Evolutionary conservation across 495 filamentous ascomycete genomes (phyloP).

Genomic region (Xylaria castorea): DNA sequence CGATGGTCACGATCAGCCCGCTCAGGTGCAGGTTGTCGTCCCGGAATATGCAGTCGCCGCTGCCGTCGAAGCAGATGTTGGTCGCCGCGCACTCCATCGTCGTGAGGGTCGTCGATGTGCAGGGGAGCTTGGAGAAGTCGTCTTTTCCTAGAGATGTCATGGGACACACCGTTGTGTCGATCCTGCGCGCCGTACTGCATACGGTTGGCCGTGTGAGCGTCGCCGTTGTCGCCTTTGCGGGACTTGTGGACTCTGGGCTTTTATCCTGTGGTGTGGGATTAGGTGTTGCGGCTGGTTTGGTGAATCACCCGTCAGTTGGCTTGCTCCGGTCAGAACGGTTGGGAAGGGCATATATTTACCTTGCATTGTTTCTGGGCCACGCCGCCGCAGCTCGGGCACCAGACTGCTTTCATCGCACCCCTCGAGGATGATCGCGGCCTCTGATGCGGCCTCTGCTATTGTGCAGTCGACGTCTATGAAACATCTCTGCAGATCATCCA

Average conservation of each 20-base stretch:
- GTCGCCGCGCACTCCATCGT: constrained; percentile 50
- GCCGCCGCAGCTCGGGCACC: constrained; percentile 43
- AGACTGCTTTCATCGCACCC: constrained; percentile 36
- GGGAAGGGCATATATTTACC: constrained; percentile 5
- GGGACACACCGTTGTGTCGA: constrained; percentile 45
- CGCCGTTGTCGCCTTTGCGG: constrained; percentile 12
- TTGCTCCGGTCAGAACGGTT: background rate
- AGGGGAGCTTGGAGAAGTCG: constrained; percentile 42
- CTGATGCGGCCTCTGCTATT: constrained; percentile 41
- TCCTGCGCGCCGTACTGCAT: constrained; percentile 48
- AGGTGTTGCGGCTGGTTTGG: constrained; percentile 23
- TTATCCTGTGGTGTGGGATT: constrained; percentile 26
- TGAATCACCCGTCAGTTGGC: background rate
- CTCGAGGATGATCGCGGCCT: constrained; percentile 42
- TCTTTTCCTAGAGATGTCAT: constrained; percentile 42
- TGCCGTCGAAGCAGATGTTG: constrained; percentile 51
- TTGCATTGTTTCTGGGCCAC: constrained; percentile 28
- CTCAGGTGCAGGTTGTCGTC: constrained; percentile 42
- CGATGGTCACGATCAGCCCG: constrained; percentile 51
- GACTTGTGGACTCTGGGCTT: constrained; percentile 18
- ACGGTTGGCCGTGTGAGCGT: constrained; percentile 18
- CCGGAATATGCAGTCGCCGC: constrained; percentile 50
- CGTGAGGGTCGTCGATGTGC: constrained; percentile 44
- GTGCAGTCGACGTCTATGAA: constrained; percentile 51
- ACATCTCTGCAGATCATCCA: constrained; percentile 44